Base-by-base conservation (phyloP, 2,329 filamentous ascomycete species). In the Epichloe aotearoae region DNA sequence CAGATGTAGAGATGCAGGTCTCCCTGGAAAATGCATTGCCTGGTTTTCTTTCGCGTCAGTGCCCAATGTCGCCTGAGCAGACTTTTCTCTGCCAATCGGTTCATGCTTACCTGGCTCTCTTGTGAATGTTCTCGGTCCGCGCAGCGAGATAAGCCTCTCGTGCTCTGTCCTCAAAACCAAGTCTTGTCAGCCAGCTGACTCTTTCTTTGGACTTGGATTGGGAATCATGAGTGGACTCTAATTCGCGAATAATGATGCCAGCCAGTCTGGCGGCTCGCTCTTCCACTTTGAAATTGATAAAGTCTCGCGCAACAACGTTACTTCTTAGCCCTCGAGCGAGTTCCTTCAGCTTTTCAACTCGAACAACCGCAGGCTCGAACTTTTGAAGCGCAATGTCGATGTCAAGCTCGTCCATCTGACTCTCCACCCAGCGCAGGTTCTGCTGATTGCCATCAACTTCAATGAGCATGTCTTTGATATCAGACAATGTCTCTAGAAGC, bases 361-460 rank as follows among this genome's bases (percentile, higher is more conserved):
- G 80, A 5, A 77, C 75, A 0, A 97, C 93, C 0, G 93, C 86
- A 19, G 83, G 79, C 59, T 96, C 89, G 57, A 95, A 93, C 41
- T 80, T 79, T 64, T 97, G 91, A 47, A 96, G 75, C 0, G 93
- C 91, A 60, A 98, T 90, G 59, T 95, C 85, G 59, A 97, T 97
- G 62, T 98, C 93, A 5, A 98, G 79, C 62, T 95, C 88, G 62
- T 98, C 93, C 66, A 98, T 86, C 68, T 97, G 88, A 49, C 83
- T 82, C 65, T 98, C 93, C 0, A 98, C 88, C 88, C 88, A 96
- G 49, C 91, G 86, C 45, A 98, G 76, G 63, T 93, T 96, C 64
- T 97, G 88, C 66, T 96, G 90, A 61, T 95, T 95, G 46, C 93
- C 93, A 61, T 97, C 93, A 14, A 95, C 88, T 60, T 98, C 93